Conservation (phyloP, 371 early-diverging fungal genomes). For the Mortierella sp. region DNA sequence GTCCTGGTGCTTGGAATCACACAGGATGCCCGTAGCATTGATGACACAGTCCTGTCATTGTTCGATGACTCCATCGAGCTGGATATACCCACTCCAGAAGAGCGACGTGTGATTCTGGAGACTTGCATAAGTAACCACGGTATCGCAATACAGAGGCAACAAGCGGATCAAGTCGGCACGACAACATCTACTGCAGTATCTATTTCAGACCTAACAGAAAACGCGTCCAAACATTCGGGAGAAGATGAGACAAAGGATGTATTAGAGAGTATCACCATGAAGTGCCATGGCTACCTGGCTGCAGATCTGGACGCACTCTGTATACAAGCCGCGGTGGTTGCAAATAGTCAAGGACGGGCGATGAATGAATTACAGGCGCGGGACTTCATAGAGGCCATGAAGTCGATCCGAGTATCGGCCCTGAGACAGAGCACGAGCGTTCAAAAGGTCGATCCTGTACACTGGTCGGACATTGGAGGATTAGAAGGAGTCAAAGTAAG, state of each 20-base stretch:
- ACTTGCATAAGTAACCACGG: conserved; percentile 34
- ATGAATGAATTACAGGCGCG: conserved; percentile 15
- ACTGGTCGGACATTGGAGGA: conserved; percentile 96
- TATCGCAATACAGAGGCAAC: conserved; percentile 1
- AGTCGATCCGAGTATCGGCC: conserved; percentile 43
- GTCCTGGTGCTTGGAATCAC: conserved; percentile 26
- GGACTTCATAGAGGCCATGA: conserved; percentile 19
- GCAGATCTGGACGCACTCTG: conserved; percentile 1
- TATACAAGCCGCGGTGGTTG: conserved; percentile 46
- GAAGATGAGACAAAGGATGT: background rate
- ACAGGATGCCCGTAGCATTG: conserved; percentile 20
- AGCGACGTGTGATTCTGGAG: conserved; percentile 58
- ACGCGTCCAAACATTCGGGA: too few relatives aligned
- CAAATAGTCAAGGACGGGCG: conserved; percentile 30
- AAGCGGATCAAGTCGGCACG: too few relatives aligned
- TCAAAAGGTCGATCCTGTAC: conserved; percentile 62
- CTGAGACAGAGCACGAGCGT: conserved; percentile 40
- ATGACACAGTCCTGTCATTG: conserved; percentile 12
- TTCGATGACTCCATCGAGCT: conserved; percentile 58
- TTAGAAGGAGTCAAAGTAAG: conserved; percentile 91
- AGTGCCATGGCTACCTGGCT: conserved; percentile 48
- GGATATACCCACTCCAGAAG: conserved; percentile 67
- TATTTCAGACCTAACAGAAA: background rate
- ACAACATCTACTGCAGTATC: background rate
- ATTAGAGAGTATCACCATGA: conserved; percentile 46